These are phyloP conservation scores for Sugiyamaella neomexicana DNA, from an alignment of 1,139 yeast genomes.

Conservation along the genomic window DNA sequence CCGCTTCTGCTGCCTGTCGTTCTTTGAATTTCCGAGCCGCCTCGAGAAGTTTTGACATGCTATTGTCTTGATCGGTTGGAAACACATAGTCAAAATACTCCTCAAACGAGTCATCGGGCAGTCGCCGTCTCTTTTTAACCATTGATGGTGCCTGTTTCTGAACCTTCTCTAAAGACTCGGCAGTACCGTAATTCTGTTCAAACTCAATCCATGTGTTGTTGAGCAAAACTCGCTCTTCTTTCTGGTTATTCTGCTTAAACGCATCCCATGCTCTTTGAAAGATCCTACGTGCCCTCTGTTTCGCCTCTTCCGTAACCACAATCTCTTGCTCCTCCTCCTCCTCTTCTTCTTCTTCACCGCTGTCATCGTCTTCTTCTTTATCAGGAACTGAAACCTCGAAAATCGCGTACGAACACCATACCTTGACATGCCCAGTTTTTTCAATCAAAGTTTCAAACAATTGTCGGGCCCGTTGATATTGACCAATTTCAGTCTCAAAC, in stretches of 20 bases:
- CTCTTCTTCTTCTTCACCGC: conserved; percentile 44
- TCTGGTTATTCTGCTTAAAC: conserved; percentile 44
- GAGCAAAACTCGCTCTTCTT: conserved; percentile 53
- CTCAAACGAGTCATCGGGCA: conserved; percentile 51
- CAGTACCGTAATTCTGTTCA: conserved; percentile 63
- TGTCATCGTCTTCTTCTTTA: conserved; percentile 33
- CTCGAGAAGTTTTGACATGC: conserved; percentile 54
- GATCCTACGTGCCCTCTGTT: conserved; percentile 51
- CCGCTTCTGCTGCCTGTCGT: conserved; percentile 10
- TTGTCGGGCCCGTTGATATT: conserved; percentile 57
- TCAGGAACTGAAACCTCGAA: conserved; percentile 68
- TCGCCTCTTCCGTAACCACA: conserved; percentile 53
- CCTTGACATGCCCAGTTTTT: conserved; percentile 42
- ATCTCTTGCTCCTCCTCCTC: conserved; percentile 49
- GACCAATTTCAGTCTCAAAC: conserved; percentile 58
- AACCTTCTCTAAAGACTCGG: conserved; percentile 42
- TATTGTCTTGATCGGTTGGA: conserved; percentile 47
- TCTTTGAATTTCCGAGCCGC: conserved; percentile 64
- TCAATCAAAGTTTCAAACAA: conserved; percentile 50
- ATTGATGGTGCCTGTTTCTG: conserved; percentile 56
- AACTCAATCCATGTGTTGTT: conserved; percentile 66
- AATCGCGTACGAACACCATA: conserved; percentile 70
- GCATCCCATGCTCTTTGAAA: conserved; percentile 56
- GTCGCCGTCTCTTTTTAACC: conserved; percentile 49
- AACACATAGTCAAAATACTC: conserved; percentile 67